These are phyloP conservation scores for Candida sp. DNA, from an alignment of 1,139 yeast genomes.

Conservation along the genomic window DNA sequence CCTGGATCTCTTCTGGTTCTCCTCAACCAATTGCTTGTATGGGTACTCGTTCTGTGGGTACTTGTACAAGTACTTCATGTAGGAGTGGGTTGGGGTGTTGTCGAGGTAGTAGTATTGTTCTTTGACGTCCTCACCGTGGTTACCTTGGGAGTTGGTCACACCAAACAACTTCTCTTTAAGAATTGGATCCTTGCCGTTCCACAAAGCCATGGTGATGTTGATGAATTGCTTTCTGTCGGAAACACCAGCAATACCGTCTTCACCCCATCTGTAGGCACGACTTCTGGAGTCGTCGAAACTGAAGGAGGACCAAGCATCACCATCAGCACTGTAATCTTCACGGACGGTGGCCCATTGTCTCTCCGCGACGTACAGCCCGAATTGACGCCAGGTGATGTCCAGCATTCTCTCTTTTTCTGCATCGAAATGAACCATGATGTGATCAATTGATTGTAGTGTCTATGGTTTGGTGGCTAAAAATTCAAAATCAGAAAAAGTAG, in stretches of 20 bases:
- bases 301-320: slow-evolving; percentile 94
- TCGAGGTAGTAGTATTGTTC: slow-evolving; percentile 85
- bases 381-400: slow-evolving; percentile 76
- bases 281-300: slow-evolving; percentile 88
- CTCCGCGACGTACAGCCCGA: slow-evolving; percentile 95
- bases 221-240: slow-evolving; percentile 84
- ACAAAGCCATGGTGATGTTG: slow-evolving; percentile 80
- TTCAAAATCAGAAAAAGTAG: neutral
- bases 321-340: slow-evolving; percentile 87
- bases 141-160: slow-evolving; percentile 90
- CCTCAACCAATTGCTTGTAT: slow-evolving; percentile 74
- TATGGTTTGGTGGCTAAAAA: neutral
- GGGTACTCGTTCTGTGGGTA: slow-evolving; percentile 90
- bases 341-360: slow-evolving; percentile 96
- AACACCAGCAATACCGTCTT: slow-evolving; percentile 94
- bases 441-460: neutral
- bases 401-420: slow-evolving; percentile 76
- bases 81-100: slow-evolving; percentile 93
- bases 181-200: slow-evolving; percentile 91
- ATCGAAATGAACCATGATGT: slow-evolving; percentile 37
- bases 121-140: slow-evolving; percentile 96
- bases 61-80: slow-evolving; percentile 92
- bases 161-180: slow-evolving; percentile 91
- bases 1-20: slow-evolving; percentile 69
- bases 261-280: slow-evolving; percentile 95